A percentile compares a stretch with the other conserved stretches of the same genome.
Evolutionary conservation across 2,329 filamentous ascomycete genomes (phyloP).

Genomic region (Phymatotrichopsis omnivora): DNA sequence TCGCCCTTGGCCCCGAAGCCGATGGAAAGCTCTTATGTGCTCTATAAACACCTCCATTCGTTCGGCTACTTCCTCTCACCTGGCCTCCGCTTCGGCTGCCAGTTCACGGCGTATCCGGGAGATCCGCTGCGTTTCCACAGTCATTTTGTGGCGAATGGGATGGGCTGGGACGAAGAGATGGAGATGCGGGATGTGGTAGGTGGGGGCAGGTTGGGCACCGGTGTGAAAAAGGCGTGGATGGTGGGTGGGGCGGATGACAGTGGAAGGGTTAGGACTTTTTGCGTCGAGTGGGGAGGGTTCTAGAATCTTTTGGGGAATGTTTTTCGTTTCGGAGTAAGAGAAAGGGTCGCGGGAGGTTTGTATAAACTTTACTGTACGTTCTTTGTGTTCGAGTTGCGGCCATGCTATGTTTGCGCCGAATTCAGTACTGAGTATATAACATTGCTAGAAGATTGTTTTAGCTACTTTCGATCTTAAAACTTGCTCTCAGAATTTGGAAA

Average conservation of each 20-base stretch:
- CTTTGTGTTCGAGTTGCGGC: too few species aligned
- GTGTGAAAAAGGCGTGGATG: conserved; percentile 91
- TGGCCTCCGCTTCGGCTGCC: conserved; percentile 84
- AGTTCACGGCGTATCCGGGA: conserved; percentile 90
- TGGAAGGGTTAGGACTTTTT: conserved; percentile 57
- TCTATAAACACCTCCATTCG: conserved; percentile 71
- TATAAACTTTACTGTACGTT: too few species aligned
- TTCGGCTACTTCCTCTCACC: conserved; percentile 80
- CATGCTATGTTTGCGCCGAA: too few species aligned
- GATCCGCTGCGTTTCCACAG: conserved; percentile 92
- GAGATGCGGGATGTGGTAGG: conserved; percentile 74
- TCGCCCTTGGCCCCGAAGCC: conserved; percentile 35
- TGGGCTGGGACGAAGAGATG: conserved; percentile 80
- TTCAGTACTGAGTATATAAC: too few species aligned
- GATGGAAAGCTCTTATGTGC: conserved; percentile 52
- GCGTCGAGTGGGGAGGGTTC: conserved; percentile 90
- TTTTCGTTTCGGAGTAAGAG: too few species aligned
- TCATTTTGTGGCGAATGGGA: conserved; percentile 78
- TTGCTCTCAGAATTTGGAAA: too few species aligned
- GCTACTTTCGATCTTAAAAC: too few species aligned
- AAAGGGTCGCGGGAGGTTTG: too few species aligned
- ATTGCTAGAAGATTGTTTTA: too few species aligned
- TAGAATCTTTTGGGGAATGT: too few species aligned
- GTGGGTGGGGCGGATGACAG: conserved; percentile 52
- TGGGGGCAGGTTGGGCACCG: conserved; percentile 78